phyloP scores from a whole-genome alignment of 441 rosid genomes.

The Macaranga tanarius region DNA sequence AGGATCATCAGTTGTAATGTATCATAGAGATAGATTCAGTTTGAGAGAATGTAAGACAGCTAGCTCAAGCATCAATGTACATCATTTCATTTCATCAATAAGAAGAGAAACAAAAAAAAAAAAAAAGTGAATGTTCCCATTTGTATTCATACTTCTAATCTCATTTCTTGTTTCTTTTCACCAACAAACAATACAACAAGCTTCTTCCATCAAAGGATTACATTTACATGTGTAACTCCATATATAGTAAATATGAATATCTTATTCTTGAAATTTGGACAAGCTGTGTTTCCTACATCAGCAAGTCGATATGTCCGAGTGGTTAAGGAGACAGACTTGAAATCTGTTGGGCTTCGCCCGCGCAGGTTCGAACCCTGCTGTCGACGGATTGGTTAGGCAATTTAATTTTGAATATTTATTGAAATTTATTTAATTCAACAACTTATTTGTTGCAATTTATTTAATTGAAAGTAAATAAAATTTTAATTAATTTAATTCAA shows the following conservation, averaged over 20 bases:
- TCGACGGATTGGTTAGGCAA: slow-evolving; percentile 62
- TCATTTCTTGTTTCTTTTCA: not conserved
- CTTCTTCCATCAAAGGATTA: too few species aligned
- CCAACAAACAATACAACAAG: not conserved
- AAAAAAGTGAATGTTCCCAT: slow-evolving; percentile 18
- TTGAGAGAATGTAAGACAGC: slow-evolving; percentile 23
- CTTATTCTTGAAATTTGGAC: too few species aligned
- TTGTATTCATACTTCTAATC: not conserved
- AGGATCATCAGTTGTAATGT: slow-evolving; percentile 6
- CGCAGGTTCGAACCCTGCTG: slow-evolving; percentile 99
- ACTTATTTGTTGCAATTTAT: too few species aligned
- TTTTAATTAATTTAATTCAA: too few species aligned
- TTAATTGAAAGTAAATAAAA: too few species aligned
- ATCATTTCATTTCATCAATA: slow-evolving; percentile 18
- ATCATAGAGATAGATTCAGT: slow-evolving; percentile 20
- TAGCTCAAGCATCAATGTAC: slow-evolving; percentile 23
- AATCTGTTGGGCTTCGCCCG: slow-evolving; percentile 94
- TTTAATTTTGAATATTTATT: too few species aligned
- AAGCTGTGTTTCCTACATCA: too few species aligned
- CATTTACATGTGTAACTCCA: too few species aligned
- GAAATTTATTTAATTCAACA: too few species aligned
- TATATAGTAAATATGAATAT: too few species aligned
- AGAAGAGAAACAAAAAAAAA: not conserved
- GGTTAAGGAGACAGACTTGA: slow-evolving; percentile 87
- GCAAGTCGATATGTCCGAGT: slow-evolving; percentile 72